These are phyloP conservation scores for Linum tenue DNA, from an alignment of 345 rosid species.

Conservation along the genomic window DNA sequence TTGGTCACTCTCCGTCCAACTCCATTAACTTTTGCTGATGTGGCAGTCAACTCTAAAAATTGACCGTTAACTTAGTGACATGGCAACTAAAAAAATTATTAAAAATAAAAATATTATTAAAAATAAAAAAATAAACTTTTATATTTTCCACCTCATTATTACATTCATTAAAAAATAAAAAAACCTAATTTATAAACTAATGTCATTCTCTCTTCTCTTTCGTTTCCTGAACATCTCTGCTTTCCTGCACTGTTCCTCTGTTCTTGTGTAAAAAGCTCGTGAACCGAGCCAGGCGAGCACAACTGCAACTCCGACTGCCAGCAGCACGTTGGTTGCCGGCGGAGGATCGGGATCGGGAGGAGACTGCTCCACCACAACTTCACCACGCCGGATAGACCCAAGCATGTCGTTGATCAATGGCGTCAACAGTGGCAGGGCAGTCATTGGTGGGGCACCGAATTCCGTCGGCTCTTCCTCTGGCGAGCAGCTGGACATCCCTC, in stretches of 20 bases:
- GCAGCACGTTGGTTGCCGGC: conserved; percentile 20
- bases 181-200: too few relatives aligned
- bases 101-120: too few relatives aligned
- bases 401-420: not conserved
- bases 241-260: not conserved
- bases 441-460: not conserved
- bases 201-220: not conserved
- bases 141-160: too few relatives aligned
- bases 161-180: too few relatives aligned
- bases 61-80: too few relatives aligned
- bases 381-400: conserved; percentile 23
- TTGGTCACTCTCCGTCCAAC: too few relatives aligned
- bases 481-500: conserved; percentile 15
- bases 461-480: conserved; percentile 6
- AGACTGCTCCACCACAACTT: conserved; percentile 29
- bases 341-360: conserved; percentile 14
- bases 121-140: too few relatives aligned
- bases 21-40: too few relatives aligned
- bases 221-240: not conserved
- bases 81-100: too few relatives aligned
- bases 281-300: conserved; percentile 17
- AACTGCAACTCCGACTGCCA: conserved; percentile 22
- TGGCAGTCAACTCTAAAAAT: too few relatives aligned
- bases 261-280: conserved; percentile 9
- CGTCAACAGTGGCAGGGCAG: not conserved